These are phyloP conservation scores for Leccinum variicolor DNA, from an alignment of 768 basidiomycete species.

Conservation along the genomic window DNA sequence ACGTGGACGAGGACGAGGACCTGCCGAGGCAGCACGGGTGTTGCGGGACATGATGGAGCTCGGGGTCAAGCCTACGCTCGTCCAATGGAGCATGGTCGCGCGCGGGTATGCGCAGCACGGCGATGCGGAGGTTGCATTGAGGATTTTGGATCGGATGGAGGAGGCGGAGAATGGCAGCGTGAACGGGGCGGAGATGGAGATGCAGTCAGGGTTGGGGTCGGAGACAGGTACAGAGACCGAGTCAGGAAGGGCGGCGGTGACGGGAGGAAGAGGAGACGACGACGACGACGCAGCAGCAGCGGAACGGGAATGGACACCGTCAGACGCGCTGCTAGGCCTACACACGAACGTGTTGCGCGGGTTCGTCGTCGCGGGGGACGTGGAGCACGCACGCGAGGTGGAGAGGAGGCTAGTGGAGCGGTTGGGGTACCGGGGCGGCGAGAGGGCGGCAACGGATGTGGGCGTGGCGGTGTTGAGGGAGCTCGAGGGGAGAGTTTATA, in stretches of 20 bases:
- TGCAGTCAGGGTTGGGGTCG: background rate
- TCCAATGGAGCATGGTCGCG: too few relatives aligned
- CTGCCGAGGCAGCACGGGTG: conserved; percentile 36
- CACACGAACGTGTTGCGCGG: conserved; percentile 39
- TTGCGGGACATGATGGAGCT: conserved; percentile 47
- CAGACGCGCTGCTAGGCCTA: conserved; percentile 24
- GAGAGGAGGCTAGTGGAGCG: conserved; percentile 21
- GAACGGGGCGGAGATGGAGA: background rate
- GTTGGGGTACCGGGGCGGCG: conserved; percentile 25
- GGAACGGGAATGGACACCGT: too few relatives aligned
- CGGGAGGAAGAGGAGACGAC: background rate
- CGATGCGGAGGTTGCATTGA: too few relatives aligned
- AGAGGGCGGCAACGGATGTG: conserved; percentile 22
- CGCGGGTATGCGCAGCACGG: too few relatives aligned
- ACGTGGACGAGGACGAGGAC: conserved; percentile 1
- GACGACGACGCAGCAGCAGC: too few relatives aligned
- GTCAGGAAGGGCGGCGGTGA: background rate
- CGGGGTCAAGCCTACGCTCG: too few relatives aligned
- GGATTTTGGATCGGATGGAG: too few relatives aligned
- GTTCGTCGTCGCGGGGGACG: conserved; percentile 31
- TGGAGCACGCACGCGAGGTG: conserved; percentile 32
- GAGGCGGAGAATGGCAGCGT: background rate
- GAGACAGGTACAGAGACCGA: background rate
- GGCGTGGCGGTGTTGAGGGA: conserved; percentile 15
- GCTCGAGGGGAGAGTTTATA: background rate